phyloP scores from a whole-genome alignment of 768 basidiomycete species.

The Xanthoconium stramineum region DNA sequence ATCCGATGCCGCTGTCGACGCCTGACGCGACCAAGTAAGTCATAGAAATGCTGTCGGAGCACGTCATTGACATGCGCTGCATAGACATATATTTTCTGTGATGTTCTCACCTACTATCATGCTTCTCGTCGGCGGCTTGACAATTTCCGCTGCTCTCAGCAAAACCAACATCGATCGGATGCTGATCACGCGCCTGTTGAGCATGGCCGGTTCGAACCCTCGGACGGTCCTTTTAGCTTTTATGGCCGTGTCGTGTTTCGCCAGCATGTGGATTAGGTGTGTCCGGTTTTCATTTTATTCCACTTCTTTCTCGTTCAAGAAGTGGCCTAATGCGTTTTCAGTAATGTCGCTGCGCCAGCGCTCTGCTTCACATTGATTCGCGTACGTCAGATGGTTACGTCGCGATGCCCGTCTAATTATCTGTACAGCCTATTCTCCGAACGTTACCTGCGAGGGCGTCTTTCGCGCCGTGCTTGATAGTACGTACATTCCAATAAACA shows the following conservation, averaged over 20 bases:
- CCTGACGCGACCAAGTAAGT: constrained; percentile 78
- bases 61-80: neutral
- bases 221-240: constrained; percentile 86
- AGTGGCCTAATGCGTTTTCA: constrained; percentile 26
- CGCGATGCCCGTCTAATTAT: neutral
- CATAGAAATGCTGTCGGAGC: neutral
- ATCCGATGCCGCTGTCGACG: constrained; percentile 48
- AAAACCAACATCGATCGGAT: constrained; percentile 95
- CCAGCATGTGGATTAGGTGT: constrained; percentile 98
- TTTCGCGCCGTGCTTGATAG: constrained; percentile 90
- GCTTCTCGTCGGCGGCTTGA: constrained; percentile 97
- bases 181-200: constrained; percentile 85
- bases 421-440: constrained; percentile 80
- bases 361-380: constrained; percentile 95
- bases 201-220: constrained; percentile 85
- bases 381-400: constrained; percentile 42
- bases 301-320: neutral
- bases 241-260: constrained; percentile 96
- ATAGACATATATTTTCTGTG: constrained; percentile 83
- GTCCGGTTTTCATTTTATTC: constrained; percentile 2
- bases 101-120: constrained; percentile 99
- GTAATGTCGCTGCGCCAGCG: constrained; percentile 97
- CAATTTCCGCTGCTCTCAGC: constrained; percentile 92
- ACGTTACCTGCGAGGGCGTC: constrained; percentile 83
- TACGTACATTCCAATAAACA: constrained; percentile 38